Evolutionary conservation across 257 asterid genomes (phyloP), one percentile per base, ranked within the genome.

Genomic region (Thymus quinquecostatus): DNA sequence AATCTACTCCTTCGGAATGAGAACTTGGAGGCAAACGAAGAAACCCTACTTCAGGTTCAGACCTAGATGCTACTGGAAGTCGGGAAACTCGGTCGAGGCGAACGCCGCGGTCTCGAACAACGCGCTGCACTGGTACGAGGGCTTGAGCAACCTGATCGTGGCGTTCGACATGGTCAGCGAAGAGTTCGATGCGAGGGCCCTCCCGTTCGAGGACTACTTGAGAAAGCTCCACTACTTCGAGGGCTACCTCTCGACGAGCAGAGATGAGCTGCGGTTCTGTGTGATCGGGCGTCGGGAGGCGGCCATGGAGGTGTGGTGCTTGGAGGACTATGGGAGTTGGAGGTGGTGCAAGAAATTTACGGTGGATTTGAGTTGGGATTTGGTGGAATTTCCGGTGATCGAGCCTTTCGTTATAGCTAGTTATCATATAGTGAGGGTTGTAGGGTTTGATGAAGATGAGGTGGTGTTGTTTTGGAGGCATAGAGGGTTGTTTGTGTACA

Each of bases 401-500:
- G 65, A 60, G 11, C 47, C 47, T 2, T 60, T 14, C 2, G 43
- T 34, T 8, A 34, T 27, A 28, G 47, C 29, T 21, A 53, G 65
- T 34, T 60, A 53, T 34, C 3, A 34, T 6, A 1, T 60, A 0
- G 30, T 60, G 30, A 60, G 30, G 2, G 47, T 60, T 1, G 65
- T 60, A 4, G 47, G 65, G 65, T 60, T 60, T 34, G 10, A 60
- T 2, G 28, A 8, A 1, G 48, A 60, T 34, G 57, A 9, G 69
- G 40, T 64, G 57, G 27, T 64, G 30, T 2, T 63, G 69, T 43
- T 64, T 64, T 64, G 69, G 69, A 27, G 54, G 56, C 69, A 48
- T 6, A 64, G 69, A 28, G 69, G 69, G 0, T 6, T 64, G 29
- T 64, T 64, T 45, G 36, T 48, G 8, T 64, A 45, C 6, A 7